A percentile compares a stretch with the other conserved stretches of the same genome.
Conservation (phyloP, 2,329 filamentous ascomycete genomes). For the Macrophomina tecta region DNA sequence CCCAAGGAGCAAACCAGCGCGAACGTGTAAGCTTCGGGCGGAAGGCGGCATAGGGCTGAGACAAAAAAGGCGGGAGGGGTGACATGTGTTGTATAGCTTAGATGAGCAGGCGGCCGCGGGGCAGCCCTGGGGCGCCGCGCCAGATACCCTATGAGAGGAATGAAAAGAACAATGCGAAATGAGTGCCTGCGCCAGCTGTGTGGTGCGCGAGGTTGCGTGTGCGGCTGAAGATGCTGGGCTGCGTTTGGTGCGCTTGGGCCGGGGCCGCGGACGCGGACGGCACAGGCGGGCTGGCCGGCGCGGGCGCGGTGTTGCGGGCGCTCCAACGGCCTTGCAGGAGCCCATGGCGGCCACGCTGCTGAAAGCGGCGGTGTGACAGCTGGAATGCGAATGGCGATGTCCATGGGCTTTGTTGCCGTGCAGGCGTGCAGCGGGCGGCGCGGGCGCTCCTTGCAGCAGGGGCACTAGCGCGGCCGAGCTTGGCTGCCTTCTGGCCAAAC, state of each 20-base stretch:
- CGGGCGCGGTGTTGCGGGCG: background rate
- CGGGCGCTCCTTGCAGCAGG: slow-evolving; percentile 11
- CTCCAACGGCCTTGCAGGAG: slow-evolving; percentile 17
- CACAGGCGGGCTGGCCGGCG: background rate
- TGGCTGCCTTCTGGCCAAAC: background rate
- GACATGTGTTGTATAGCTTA: slow-evolving; percentile 8
- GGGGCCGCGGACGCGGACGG: background rate
- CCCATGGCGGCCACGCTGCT: slow-evolving; percentile 18
- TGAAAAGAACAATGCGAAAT: slow-evolving; percentile 23
- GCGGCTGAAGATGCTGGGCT: slow-evolving; percentile 14
- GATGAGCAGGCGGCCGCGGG: slow-evolving; percentile 33
- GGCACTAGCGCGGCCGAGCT: slow-evolving; percentile 9
- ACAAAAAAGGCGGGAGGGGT: slow-evolving; percentile 5
- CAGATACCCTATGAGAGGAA: slow-evolving; percentile 36
- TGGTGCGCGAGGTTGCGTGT: slow-evolving; percentile 3
- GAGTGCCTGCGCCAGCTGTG: slow-evolving; percentile 11
- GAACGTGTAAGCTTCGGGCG: slow-evolving; percentile 26
- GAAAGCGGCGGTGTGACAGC: slow-evolving; percentile 12
- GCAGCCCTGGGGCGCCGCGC: slow-evolving; percentile 34
- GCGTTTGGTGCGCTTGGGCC: slow-evolving; percentile 1
- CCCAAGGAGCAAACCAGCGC: slow-evolving; percentile 55
- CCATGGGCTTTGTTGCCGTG: slow-evolving; percentile 10
- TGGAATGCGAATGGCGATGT: background rate
- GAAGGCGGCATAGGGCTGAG: slow-evolving; percentile 22
- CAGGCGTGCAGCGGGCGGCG: slow-evolving; percentile 5